Conservation (phyloP, 371 early-diverging fungal genomes). For the Zancudomyces culisetae region DNA sequence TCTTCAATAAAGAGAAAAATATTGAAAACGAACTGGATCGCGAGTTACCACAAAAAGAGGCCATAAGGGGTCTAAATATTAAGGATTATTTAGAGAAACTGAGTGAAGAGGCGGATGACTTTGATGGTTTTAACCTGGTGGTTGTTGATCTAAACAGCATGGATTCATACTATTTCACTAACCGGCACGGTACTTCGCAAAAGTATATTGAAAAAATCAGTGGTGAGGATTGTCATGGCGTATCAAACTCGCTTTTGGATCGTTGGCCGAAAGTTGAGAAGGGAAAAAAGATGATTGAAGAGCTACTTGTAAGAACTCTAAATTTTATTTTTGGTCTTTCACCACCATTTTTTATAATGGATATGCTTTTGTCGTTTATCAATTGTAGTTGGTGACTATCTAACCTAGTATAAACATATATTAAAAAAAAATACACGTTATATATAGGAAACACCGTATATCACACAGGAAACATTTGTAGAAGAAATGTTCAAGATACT, state of each 20-base stretch:
- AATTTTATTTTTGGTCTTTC: neutral
- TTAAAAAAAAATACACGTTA: neutral
- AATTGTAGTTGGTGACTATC: too few species aligned
- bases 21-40: neutral
- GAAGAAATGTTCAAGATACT: neutral
- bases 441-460: neutral
- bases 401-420: too few species aligned
- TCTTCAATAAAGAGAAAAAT: neutral
- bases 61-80: constrained; percentile 10
- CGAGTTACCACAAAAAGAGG: constrained; percentile 5
- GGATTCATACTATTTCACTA: neutral
- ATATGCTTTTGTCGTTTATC: too few species aligned
- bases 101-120: neutral
- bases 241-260: constrained; percentile 3
- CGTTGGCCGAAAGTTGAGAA: constrained; percentile 5
- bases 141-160: neutral
- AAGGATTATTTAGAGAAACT: constrained; percentile 15
- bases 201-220: neutral
- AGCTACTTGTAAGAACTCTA: neutral
- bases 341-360: too few species aligned
- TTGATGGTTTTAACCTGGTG: constrained; percentile 4
- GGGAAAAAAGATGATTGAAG: neutral
- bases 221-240: neutral
- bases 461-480: neutral
- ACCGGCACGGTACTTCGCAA: neutral